Evolutionary conservation across 352 stramenopile species (phyloP), one percentile per base, ranked within the genome.

Genomic region (Aphanomyces cochlioides): DNA sequence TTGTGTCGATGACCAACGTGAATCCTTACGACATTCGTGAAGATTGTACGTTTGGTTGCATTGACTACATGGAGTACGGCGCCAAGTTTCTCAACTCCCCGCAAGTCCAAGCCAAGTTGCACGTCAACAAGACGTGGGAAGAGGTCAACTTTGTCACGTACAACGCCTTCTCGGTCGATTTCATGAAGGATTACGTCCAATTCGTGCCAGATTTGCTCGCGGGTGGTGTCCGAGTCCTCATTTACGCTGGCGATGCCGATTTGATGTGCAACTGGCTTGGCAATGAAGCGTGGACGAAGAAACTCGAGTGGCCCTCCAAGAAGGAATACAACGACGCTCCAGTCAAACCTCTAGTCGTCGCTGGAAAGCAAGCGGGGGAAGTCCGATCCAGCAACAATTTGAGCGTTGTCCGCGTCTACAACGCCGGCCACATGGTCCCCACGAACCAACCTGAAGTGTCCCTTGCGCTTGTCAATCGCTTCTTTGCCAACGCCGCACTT

Each of bases 201-300:
- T 89, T 90, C 64, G 77, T 98, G 15, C 81, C 82, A 0, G 88
- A 96, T 48, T 74, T 99, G 58, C 77, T 99, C 19, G 75, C 88
- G 45, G 74, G 77, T 17, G 39, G 21, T 12, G 65, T 90, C 8
- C 80, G 83, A 1, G 93, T 97, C 12, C 81, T 99, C 34, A 91
- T 99, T 57, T 99, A 99, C 81, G 89, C 92, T 10, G 97, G 97
- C 64, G 97, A 99, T 76, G 83, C 92, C 21, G 96, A 99, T 74
- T 93, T 98, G 71, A 98, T 99, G 76, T 98, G 92, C 80, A 99
- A 99, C 76, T 98, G 96, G 83, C 75, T 98, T 50, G 97, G 96
- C 28, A 99, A 98, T 40, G 73, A 97, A 68, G 95, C 95, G 36
- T 99, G 95, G 96, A 97, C 93, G 0, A 76, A 92, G 36, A 83